Percentiles rank a stretch among this genome's conserved stretches.
Evolutionary conservation across 208 protist genomes (phyloP).

Genomic region (Acanthamoeba lugdunensis): DNA sequence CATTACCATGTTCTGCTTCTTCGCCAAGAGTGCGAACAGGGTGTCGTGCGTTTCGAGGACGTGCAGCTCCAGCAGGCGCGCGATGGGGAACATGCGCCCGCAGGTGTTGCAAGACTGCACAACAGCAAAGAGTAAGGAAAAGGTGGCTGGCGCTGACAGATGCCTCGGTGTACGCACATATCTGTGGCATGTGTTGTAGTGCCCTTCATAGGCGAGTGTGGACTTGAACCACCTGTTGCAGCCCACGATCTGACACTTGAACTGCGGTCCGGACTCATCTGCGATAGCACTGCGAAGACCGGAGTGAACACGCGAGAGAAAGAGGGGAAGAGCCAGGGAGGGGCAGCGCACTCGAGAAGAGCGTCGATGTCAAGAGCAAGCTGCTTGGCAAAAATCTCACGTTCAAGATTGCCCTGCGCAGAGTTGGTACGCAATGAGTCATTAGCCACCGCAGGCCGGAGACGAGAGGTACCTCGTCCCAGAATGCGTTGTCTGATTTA

Average conservation of each 20-base stretch:
- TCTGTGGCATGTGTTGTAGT: conserved; percentile 65
- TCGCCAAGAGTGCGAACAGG: conserved; percentile 30
- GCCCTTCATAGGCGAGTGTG: background rate
- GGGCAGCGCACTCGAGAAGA: background rate
- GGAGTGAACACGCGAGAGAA: background rate
- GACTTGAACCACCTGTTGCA: conserved; percentile 24
- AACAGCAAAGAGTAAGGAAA: no score
- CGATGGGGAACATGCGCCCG: conserved; percentile 25
- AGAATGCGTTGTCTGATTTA: background rate
- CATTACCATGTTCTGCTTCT: conserved; percentile 40
- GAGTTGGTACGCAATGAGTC: background rate
- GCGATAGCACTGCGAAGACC: background rate
- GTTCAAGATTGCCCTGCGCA: conserved; percentile 22
- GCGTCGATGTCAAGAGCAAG: background rate
- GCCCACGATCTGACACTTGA: conserved; percentile 41
- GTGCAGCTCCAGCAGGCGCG: conserved; percentile 48
- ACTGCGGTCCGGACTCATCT: background rate
- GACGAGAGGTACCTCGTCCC: conserved; percentile 3
- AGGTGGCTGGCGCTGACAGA: background rate
- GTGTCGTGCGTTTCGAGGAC: conserved; percentile 57
- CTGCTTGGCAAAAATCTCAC: conserved; percentile 50
- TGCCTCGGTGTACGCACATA: background rate
- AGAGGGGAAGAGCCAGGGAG: background rate
- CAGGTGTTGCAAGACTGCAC: conserved; percentile 24
- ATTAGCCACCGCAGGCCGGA: background rate